A percentile compares a stretch with the other conserved stretches of the same genome.
Conservation (phyloP, 106 monocot species). For the Dendrobium chrysotoxum region DNA sequence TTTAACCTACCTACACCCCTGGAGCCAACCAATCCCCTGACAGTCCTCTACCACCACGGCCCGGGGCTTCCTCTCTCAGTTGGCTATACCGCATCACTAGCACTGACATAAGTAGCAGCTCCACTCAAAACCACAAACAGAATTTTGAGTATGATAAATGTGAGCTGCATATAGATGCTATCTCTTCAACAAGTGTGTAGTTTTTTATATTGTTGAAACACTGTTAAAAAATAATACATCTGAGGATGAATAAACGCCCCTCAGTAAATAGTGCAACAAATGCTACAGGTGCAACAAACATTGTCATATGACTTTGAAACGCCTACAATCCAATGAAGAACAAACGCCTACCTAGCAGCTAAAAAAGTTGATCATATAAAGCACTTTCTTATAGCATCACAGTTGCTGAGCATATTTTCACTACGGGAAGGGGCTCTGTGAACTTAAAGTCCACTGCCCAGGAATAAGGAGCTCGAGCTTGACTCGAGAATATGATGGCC, state of each 20-base stretch:
- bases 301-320: background rate
- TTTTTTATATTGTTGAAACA: background rate
- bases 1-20: too few species aligned
- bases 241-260: background rate
- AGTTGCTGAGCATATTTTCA: background rate
- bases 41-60: too few species aligned
- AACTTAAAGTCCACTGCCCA: background rate
- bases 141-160: background rate
- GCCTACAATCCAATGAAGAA: background rate
- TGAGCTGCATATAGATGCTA: background rate
- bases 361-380: background rate
- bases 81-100: too few species aligned
- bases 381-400: background rate
- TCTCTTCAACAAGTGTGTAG: background rate
- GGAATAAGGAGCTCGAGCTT: slow-evolving; percentile 34
- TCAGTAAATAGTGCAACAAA: background rate
- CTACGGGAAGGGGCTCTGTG: background rate
- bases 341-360: background rate
- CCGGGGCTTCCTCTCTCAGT: too few species aligned
- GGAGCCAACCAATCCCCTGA: too few species aligned
- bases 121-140: too few species aligned
- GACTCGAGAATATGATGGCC: slow-evolving; percentile 56
- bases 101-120: too few species aligned
- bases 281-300: background rate
- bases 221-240: background rate